A percentile compares a stretch with the other conserved stretches of the same genome.
Evolutionary conservation across 768 basidiomycete genomes (phyloP).

Genomic region (Erythrobasidium yunnanense): DNA sequence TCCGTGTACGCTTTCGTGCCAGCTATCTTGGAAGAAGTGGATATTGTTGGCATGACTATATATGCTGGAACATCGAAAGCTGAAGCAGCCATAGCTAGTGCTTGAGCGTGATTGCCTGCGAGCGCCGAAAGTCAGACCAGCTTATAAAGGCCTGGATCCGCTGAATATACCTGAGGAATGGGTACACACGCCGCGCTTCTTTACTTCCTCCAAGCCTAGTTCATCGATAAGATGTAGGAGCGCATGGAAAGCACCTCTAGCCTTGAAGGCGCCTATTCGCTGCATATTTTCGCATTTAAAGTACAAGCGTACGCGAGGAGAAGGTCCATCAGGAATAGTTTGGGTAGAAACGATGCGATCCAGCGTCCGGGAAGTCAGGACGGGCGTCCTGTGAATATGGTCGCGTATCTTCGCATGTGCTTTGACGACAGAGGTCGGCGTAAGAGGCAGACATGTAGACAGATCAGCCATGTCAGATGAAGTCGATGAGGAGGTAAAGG

Average conservation of each 20-base stretch:
- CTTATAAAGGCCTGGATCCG: too few species aligned
- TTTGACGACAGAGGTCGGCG: slow-evolving; percentile 28
- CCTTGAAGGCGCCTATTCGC: slow-evolving; percentile 38
- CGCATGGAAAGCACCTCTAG: slow-evolving; percentile 36
- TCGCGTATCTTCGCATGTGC: slow-evolving; percentile 32
- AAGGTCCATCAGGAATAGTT: background rate
- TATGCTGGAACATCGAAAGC: slow-evolving; percentile 34
- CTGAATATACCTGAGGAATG: slow-evolving; percentile 39
- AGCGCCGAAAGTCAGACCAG: too few species aligned
- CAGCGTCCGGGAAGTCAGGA: slow-evolving; percentile 28
- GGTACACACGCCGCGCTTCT: slow-evolving; percentile 34
- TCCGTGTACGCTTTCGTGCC: slow-evolving; percentile 36
- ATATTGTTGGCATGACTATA: slow-evolving; percentile 38
- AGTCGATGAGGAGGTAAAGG: background rate
- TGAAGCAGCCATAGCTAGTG: slow-evolving; percentile 36
- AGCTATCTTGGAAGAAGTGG: slow-evolving; percentile 37
- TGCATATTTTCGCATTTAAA: slow-evolving; percentile 39
- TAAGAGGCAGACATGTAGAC: slow-evolving; percentile 25
- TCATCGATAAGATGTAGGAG: slow-evolving; percentile 30
- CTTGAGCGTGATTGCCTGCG: slow-evolving; percentile 39
- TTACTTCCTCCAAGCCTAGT: slow-evolving; percentile 28
- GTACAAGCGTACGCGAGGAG: slow-evolving; percentile 28
- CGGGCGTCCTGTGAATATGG: slow-evolving; percentile 35
- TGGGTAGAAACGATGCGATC: background rate
- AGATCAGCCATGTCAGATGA: slow-evolving; percentile 1